Evolutionary conservation across 2,329 filamentous ascomycete species (phyloP).

Genomic region (Phyllosticta citribraziliensis): DNA sequence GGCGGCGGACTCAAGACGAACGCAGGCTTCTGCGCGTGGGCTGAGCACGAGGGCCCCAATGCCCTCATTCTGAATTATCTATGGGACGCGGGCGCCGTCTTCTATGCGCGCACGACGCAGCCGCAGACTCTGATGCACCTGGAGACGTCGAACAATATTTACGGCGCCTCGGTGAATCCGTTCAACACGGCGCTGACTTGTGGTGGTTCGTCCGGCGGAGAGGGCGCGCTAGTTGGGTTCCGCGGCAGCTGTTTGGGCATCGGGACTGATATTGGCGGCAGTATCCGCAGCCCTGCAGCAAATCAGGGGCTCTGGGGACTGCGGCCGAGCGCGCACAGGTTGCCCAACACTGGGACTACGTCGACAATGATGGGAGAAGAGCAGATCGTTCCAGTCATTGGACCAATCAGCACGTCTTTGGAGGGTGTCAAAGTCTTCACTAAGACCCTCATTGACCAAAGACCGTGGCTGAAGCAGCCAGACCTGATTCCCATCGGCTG

Average conservation of each 20-base stretch:
- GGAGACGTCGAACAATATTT: slow-evolving; percentile 41
- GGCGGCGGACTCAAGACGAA: slow-evolving; percentile 38
- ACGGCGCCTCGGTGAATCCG: slow-evolving; percentile 44
- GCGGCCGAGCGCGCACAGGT: slow-evolving; percentile 27
- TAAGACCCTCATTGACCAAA: slow-evolving; percentile 38
- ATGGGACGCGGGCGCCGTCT: slow-evolving; percentile 36
- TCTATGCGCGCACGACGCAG: slow-evolving; percentile 45
- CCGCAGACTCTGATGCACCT: slow-evolving; percentile 47
- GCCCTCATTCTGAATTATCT: slow-evolving; percentile 17
- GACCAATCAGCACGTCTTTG: slow-evolving; percentile 45
- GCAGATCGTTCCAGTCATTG: slow-evolving; percentile 40
- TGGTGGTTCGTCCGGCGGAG: slow-evolving; percentile 47
- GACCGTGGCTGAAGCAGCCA: slow-evolving; percentile 50
- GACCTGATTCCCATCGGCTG: slow-evolving; percentile 52
- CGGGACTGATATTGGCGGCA: slow-evolving; percentile 19
- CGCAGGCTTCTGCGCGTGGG: slow-evolving; percentile 41
- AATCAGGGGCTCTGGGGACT: slow-evolving; percentile 10
- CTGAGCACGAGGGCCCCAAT: slow-evolving; percentile 11
- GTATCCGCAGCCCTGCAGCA: slow-evolving; percentile 10
- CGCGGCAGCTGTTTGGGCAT: slow-evolving; percentile 44
- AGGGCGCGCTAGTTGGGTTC: slow-evolving; percentile 45
- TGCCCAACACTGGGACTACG: slow-evolving; percentile 29
- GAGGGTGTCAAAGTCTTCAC: slow-evolving; percentile 46
- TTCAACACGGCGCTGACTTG: slow-evolving; percentile 41
- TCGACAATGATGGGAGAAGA: slow-evolving; percentile 34